phyloP scores from a whole-genome alignment of 257 asterid species.

The Datura wrightii region DNA sequence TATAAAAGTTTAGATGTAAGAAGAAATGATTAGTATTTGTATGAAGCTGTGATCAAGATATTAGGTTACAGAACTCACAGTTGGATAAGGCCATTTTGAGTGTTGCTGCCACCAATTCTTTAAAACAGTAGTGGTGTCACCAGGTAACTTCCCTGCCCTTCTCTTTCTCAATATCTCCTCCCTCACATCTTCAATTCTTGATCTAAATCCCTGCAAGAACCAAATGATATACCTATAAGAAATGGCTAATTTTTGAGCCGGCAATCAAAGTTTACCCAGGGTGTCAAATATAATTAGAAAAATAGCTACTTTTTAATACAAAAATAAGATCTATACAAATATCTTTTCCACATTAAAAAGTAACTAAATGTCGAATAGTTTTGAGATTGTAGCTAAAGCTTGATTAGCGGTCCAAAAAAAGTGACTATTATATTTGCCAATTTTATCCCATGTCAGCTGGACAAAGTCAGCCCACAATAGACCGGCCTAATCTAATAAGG shows the following conservation, averaged over 20 bases:
- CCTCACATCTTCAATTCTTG: conserved; percentile 91
- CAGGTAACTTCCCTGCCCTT: conserved; percentile 95
- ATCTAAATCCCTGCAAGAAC: conserved; percentile 79
- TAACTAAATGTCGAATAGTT: too few species aligned
- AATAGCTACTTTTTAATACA: too few species aligned
- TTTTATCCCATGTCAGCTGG: neutral
- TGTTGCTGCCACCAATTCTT: conserved; percentile 99
- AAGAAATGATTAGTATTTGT: too few species aligned
- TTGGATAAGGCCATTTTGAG: conserved; percentile 98
- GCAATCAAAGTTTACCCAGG: too few species aligned
- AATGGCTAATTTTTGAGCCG: too few species aligned
- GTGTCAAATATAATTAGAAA: too few species aligned
- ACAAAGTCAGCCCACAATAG: neutral
- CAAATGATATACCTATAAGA: neutral
- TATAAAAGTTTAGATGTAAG: neutral
- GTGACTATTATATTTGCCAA: too few species aligned
- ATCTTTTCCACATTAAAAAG: too few species aligned
- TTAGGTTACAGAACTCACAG: conserved; percentile 52
- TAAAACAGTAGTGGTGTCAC: conserved; percentile 87
- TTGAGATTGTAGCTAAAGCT: too few species aligned
- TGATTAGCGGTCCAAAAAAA: too few species aligned
- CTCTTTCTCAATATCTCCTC: conserved; percentile 93
- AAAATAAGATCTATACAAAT: too few species aligned
- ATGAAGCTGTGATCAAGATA: neutral
- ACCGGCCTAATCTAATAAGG: neutral